Percentiles rank a stretch among this genome's conserved stretches.
Conservation (phyloP, 306 rosid genomes). For the Chamaecrista fasciculata region DNA sequence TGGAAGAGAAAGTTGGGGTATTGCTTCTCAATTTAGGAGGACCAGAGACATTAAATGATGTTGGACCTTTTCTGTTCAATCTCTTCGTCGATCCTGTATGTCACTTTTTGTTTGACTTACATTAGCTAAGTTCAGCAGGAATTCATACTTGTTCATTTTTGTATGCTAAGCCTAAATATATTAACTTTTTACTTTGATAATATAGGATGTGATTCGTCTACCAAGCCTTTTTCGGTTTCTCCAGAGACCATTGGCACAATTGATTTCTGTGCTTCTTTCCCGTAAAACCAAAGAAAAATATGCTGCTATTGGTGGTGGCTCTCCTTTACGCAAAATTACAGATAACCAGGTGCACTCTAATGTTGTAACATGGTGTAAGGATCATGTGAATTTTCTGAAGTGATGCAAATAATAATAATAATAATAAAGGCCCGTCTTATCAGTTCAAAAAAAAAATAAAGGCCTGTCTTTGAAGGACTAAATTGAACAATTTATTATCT, state of each 20-base stretch:
- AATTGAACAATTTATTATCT: no score
- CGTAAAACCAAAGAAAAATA: slow-evolving; percentile 97
- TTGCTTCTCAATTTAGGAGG: slow-evolving; percentile 96
- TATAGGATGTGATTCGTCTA: slow-evolving; percentile 91
- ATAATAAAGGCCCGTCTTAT: no score
- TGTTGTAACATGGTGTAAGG: no score
- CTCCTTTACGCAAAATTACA: slow-evolving; percentile 93
- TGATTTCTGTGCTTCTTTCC: slow-evolving; percentile 86
- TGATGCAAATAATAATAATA: no score
- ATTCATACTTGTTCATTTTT: no score
- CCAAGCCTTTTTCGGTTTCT: slow-evolving; percentile 88
- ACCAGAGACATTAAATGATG: slow-evolving; percentile 91
- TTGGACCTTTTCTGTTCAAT: slow-evolving; percentile 91
- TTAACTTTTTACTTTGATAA: no score
- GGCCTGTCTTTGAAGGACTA: no score
- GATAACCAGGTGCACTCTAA: slow-evolving; percentile 99
- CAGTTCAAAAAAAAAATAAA: no score
- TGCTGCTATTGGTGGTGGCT: slow-evolving; percentile 99
- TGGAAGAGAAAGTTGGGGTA: slow-evolving; percentile 87
- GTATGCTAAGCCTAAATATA: no score
- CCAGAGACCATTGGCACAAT: slow-evolving; percentile 76
- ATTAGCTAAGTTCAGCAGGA: no score
- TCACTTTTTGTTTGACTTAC: neutral
- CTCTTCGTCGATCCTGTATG: slow-evolving; percentile 95
- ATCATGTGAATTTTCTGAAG: no score